Conservation (phyloP, 306 rosid genomes). For the Mimosa bimucronata region DNA sequence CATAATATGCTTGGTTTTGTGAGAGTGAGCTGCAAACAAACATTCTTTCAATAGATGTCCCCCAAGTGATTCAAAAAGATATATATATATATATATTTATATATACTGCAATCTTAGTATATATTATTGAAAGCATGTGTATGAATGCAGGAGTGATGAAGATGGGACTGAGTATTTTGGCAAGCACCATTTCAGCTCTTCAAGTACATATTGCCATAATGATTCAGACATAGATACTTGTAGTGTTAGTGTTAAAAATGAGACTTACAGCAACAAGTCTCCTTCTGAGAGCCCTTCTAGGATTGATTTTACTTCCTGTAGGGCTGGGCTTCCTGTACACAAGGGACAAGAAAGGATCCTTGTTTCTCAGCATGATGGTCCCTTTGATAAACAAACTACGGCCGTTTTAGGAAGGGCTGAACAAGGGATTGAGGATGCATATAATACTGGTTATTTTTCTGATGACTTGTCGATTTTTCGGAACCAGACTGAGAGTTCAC, state of each 20-base stretch:
- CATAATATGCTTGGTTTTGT: slow-evolving; percentile 1
- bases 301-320: slow-evolving; percentile 61
- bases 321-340: slow-evolving; percentile 70
- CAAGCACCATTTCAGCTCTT: slow-evolving; percentile 69
- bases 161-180: slow-evolving; percentile 76
- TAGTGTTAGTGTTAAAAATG: slow-evolving; percentile 87
- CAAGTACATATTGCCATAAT: slow-evolving; percentile 75
- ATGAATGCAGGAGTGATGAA: slow-evolving; percentile 69
- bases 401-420: slow-evolving; percentile 75
- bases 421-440: slow-evolving; percentile 58
- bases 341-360: slow-evolving; percentile 59
- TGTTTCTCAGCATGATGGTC: slow-evolving; percentile 46
- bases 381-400: slow-evolving; percentile 58
- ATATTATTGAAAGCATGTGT: slow-evolving; percentile 31
- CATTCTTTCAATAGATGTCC: slow-evolving; percentile 14
- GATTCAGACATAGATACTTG: slow-evolving; percentile 76
- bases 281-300: slow-evolving; percentile 87
- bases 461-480: slow-evolving; percentile 62
- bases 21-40: slow-evolving; percentile 21
- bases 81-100: no score
- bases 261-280: slow-evolving; percentile 57
- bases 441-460: slow-evolving; percentile 67
- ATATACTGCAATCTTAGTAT: no score
- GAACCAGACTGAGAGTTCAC: slow-evolving; percentile 53
- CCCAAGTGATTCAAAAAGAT: not conserved